A percentile compares a stretch with the other conserved stretches of the same genome.
phyloP scores from a whole-genome alignment of 2,329 filamentous ascomycete genomes.

The Cadophora malorum region DNA sequence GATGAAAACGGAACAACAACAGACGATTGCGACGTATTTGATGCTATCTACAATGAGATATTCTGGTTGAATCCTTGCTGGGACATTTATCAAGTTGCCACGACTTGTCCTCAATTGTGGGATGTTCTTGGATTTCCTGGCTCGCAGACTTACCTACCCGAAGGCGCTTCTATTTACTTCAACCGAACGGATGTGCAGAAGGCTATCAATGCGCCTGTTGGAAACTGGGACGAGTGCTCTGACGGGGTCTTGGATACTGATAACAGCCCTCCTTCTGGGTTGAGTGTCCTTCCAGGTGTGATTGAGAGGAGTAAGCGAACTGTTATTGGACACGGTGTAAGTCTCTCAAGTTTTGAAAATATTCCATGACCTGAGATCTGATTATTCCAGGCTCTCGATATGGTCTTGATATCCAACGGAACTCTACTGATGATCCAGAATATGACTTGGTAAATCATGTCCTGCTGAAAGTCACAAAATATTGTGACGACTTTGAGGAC shows the following conservation, averaged over 20 bases:
- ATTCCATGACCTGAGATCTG: neutral
- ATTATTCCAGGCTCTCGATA: constrained; percentile 48
- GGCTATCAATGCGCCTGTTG: constrained; percentile 75
- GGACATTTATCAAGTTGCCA: constrained; percentile 75
- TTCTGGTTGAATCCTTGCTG: constrained; percentile 75
- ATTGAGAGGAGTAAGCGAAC: constrained; percentile 77
- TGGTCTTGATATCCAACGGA: constrained; percentile 66
- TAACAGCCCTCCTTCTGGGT: constrained; percentile 58
- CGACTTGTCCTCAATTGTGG: constrained; percentile 73
- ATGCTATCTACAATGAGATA: constrained; percentile 60
- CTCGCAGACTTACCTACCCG: constrained; percentile 66
- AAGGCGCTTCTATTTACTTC: constrained; percentile 66
- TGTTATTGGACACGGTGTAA: constrained; percentile 73
- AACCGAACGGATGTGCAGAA: constrained; percentile 65
- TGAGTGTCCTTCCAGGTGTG: constrained; percentile 68
- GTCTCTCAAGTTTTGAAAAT: constrained; percentile 46
- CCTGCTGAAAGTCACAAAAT: neutral
- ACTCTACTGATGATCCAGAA: constrained; percentile 67
- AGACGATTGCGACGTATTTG: constrained; percentile 63
- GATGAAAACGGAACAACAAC: constrained; percentile 47
- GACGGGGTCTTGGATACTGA: constrained; percentile 59
- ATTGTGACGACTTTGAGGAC: neutral
- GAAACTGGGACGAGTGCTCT: constrained; percentile 62
- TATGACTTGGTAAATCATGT: constrained; percentile 61
- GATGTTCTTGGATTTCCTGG: constrained; percentile 74